These are phyloP conservation scores for Aspergillus arachidicola DNA, from an alignment of 2,329 filamentous ascomycete species.

Conservation along the genomic window DNA sequence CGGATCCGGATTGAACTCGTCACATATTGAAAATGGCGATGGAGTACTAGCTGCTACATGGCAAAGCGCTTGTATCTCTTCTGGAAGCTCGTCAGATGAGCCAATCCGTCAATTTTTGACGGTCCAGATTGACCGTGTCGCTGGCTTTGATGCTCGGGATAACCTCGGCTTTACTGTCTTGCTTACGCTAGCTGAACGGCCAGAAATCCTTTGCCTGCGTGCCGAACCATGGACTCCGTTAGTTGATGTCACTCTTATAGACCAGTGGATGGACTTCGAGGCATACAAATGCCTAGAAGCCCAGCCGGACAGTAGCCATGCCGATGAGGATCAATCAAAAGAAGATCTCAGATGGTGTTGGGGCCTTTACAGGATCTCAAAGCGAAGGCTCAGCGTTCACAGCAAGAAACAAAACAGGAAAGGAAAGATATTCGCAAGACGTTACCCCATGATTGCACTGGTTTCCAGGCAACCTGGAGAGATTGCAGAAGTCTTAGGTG, in stretches of 20 bases:
- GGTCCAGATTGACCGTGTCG: constrained; percentile 1
- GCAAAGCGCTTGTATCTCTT: constrained; percentile 4
- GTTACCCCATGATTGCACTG: constrained; percentile 28
- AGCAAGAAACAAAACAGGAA: constrained; percentile 27
- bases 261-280: background rate
- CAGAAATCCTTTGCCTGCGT: constrained; percentile 1
- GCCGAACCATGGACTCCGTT: background rate
- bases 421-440: constrained; percentile 30
- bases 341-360: constrained; percentile 27
- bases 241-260: background rate
- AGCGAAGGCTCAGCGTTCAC: constrained; percentile 13
- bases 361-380: background rate
- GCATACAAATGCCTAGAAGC: background rate
- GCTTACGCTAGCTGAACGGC: background rate
- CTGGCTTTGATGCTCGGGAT: background rate
- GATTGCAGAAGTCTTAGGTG: constrained; percentile 31
- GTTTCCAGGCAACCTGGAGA: constrained; percentile 18
- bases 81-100: background rate
- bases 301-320: background rate
- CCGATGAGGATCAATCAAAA: background rate
- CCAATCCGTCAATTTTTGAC: constrained; percentile 2
- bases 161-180: constrained; percentile 3
- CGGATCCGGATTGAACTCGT: too few species aligned
- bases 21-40: too few species aligned
- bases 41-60: background rate